These are phyloP conservation scores for Lepidium africanum DNA, from an alignment of 345 rosid genomes.

Conservation along the genomic window DNA sequence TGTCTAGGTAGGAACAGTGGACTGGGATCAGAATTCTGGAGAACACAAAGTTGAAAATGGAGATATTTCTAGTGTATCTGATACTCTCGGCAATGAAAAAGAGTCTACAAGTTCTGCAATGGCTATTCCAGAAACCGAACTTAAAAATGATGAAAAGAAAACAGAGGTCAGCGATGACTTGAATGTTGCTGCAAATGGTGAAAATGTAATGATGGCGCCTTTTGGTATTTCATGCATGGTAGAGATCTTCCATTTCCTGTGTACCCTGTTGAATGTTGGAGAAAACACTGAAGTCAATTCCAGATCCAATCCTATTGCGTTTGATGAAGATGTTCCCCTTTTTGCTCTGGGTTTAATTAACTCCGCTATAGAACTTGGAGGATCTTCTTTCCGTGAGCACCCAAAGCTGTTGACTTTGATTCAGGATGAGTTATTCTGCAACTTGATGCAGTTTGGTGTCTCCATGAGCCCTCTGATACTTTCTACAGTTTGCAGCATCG, in stretches of 20 bases:
- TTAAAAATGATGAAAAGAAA: slow-evolving; percentile 25
- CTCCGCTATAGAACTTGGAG: slow-evolving; percentile 61
- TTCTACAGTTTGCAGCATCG: slow-evolving; percentile 67
- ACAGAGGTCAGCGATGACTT: slow-evolving; percentile 21
- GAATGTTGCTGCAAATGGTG: slow-evolving; percentile 38
- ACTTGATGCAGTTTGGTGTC: slow-evolving; percentile 72
- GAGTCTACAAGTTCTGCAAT: slow-evolving; percentile 23
- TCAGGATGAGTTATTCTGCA: slow-evolving; percentile 62
- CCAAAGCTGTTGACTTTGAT: slow-evolving; percentile 48
- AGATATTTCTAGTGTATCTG: slow-evolving; percentile 23
- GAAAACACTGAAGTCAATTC: slow-evolving; percentile 43
- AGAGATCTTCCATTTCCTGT: slow-evolving; percentile 62
- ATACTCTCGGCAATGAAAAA: slow-evolving; percentile 25
- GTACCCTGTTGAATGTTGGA: slow-evolving; percentile 55
- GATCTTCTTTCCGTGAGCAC: slow-evolving; percentile 42
- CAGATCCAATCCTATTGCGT: slow-evolving; percentile 55
- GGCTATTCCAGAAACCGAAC: slow-evolving; percentile 21
- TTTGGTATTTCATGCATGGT: slow-evolving; percentile 76
- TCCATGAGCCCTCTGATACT: slow-evolving; percentile 76
- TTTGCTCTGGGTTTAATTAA: slow-evolving; percentile 72
- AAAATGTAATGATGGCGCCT: slow-evolving; percentile 43
- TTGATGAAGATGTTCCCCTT: slow-evolving; percentile 77
- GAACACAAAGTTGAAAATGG: slow-evolving; percentile 43
- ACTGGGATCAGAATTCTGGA: slow-evolving; percentile 29
- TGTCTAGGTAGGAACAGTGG: slow-evolving; percentile 38